Evolutionary conservation across 352 stramenopile species (phyloP).

Genomic region (Pythium folliculosum): DNA sequence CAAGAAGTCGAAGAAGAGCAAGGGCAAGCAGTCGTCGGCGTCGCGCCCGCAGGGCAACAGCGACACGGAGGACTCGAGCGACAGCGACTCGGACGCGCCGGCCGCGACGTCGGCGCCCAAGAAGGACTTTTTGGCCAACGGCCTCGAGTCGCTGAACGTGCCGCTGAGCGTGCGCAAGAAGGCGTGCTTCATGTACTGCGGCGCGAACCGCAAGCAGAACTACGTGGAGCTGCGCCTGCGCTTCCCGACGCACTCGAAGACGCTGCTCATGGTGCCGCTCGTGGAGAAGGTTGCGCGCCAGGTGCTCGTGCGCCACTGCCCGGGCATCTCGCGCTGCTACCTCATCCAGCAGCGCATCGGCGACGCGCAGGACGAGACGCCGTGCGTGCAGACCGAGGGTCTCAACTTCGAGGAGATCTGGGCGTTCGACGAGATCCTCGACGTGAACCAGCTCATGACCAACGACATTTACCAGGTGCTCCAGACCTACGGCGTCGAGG

Average conservation of each 20-base stretch:
- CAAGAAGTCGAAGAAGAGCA: slow-evolving; percentile 41
- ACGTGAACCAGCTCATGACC: slow-evolving; percentile 95
- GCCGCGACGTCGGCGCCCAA: slow-evolving; percentile 23
- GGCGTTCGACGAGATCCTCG: slow-evolving; percentile 89
- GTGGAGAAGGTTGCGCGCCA: slow-evolving; percentile 86
- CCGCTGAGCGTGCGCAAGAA: slow-evolving; percentile 82
- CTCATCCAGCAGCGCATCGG: slow-evolving; percentile 88
- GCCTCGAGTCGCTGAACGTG: slow-evolving; percentile 77
- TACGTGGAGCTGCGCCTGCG: slow-evolving; percentile 85
- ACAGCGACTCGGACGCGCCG: slow-evolving; percentile 36
- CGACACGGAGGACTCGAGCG: slow-evolving; percentile 43
- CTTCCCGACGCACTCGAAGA: slow-evolving; percentile 89
- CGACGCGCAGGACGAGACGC: slow-evolving; percentile 76
- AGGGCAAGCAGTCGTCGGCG: slow-evolving; percentile 17
- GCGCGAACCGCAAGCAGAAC: slow-evolving; percentile 77
- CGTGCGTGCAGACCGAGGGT: slow-evolving; percentile 93
- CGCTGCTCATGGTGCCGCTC: slow-evolving; percentile 87
- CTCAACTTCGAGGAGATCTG: slow-evolving; percentile 99
- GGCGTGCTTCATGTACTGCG: slow-evolving; percentile 84
- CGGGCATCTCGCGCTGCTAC: slow-evolving; percentile 88
- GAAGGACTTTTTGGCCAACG: slow-evolving; percentile 45
- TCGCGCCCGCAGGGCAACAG: slow-evolving; percentile 22
- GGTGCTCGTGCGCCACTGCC: slow-evolving; percentile 86
- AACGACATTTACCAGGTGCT: slow-evolving; percentile 99
- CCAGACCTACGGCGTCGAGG: slow-evolving; percentile 98